Percentiles rank a stretch among this genome's conserved stretches.
Evolutionary conservation across 805 yeast genomes (phyloP).

Genomic region (Sungouiozyma ichnusensis): DNA sequence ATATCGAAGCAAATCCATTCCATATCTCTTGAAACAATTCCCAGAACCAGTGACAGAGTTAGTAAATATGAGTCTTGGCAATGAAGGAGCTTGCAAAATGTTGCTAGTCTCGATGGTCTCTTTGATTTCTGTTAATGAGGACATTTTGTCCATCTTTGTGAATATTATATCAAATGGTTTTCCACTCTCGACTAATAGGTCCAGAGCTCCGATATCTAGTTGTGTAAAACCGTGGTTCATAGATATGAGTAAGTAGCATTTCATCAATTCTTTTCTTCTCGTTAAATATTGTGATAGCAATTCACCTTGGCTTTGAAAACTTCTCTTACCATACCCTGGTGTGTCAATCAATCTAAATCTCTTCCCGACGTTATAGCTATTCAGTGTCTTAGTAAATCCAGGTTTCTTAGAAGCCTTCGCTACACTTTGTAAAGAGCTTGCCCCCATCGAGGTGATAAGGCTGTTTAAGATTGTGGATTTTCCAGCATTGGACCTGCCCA

Average conservation of each 20-base stretch:
- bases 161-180: slow-evolving; percentile 63
- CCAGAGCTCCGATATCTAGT: slow-evolving; percentile 45
- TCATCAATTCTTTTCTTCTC: slow-evolving; percentile 41
- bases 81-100: slow-evolving; percentile 33
- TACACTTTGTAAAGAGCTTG: slow-evolving; percentile 19
- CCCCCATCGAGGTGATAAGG: slow-evolving; percentile 35
- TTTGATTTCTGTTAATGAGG: slow-evolving; percentile 30
- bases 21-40: slow-evolving; percentile 33
- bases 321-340: slow-evolving; percentile 83
- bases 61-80: slow-evolving; percentile 38
- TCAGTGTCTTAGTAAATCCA: slow-evolving; percentile 52
- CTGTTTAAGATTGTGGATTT: slow-evolving; percentile 69
- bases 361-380: slow-evolving; percentile 59
- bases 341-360: slow-evolving; percentile 63
- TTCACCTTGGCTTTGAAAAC: slow-evolving; percentile 57
- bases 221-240: slow-evolving; percentile 48
- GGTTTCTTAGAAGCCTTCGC: slow-evolving; percentile 49
- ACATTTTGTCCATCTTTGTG: slow-evolving; percentile 62
- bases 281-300: slow-evolving; percentile 53
- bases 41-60: slow-evolving; percentile 35
- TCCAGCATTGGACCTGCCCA: slow-evolving; percentile 83
- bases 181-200: slow-evolving; percentile 42
- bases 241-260: slow-evolving; percentile 53
- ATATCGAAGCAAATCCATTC: slow-evolving; percentile 42
- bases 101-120: slow-evolving; percentile 30